A percentile compares a stretch with the other conserved stretches of the same genome.
Evolutionary conservation across 2,329 filamentous ascomycete species (phyloP).

Genomic region (Tothia fuscella): DNA sequence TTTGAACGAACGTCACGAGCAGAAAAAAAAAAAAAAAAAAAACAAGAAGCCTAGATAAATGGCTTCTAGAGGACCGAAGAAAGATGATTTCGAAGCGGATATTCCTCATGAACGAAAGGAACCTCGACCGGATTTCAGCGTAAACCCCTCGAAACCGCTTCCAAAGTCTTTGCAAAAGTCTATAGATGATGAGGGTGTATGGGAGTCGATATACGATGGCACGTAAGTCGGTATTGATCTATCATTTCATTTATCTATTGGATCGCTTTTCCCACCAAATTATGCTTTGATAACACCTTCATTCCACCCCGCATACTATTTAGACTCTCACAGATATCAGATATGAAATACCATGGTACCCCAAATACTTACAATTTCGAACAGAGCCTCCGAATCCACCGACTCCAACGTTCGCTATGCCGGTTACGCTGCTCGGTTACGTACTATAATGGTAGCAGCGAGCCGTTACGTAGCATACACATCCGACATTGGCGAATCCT

Average conservation of each 20-base stretch:
- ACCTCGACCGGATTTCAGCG: constrained; percentile 36
- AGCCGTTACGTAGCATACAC: constrained; percentile 97
- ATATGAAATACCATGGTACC: background rate
- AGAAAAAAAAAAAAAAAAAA: too few species aligned
- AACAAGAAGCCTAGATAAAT: too few species aligned
- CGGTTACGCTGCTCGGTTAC: constrained; percentile 74
- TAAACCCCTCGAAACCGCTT: constrained; percentile 35
- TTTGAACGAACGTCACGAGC: too few species aligned
- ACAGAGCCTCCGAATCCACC: constrained; percentile 65
- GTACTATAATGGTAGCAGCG: constrained; percentile 77
- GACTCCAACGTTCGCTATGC: constrained; percentile 82
- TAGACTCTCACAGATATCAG: constrained; percentile 4
- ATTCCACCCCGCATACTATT: background rate
- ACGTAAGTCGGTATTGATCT: constrained; percentile 44
- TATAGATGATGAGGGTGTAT: constrained; percentile 55
- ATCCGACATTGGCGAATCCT: constrained; percentile 90
- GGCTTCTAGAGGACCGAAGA: background rate
- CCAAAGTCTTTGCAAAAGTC: constrained; percentile 44
- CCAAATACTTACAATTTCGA: background rate
- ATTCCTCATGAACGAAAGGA: constrained; percentile 32
- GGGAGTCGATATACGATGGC: constrained; percentile 66
- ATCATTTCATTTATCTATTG: background rate
- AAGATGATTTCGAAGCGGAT: constrained; percentile 6
- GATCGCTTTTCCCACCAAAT: background rate
- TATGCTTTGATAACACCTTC: background rate